Evolutionary conservation across 2,329 filamentous ascomycete genomes (phyloP).

Genomic region (Amauroascus verrucosus): DNA sequence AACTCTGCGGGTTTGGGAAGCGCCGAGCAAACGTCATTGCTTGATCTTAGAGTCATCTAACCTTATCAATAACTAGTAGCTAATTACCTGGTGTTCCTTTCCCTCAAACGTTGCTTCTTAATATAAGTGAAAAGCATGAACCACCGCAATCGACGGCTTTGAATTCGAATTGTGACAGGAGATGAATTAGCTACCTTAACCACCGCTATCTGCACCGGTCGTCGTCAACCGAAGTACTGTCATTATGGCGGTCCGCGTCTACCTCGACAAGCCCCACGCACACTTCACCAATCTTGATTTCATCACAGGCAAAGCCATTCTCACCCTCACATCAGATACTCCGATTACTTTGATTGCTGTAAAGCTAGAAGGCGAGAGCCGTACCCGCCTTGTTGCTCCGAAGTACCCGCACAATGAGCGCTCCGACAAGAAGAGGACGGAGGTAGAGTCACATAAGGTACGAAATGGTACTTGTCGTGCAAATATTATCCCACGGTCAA

Average conservation of each 20-base stretch:
- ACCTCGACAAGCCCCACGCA: conserved; percentile 34
- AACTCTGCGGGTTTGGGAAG: neutral
- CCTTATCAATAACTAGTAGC: neutral
- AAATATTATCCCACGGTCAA: neutral
- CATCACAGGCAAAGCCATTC: conserved; percentile 37
- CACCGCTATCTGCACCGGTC: neutral
- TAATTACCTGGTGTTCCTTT: neutral
- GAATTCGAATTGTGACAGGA: neutral
- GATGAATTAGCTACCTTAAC: neutral
- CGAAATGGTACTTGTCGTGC: conserved; percentile 1
- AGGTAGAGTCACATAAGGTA: conserved; percentile 43
- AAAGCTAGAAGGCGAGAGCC: conserved; percentile 42
- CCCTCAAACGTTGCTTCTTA: neutral
- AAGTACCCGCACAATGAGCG: conserved; percentile 33
- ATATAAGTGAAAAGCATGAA: neutral
- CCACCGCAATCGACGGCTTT: neutral
- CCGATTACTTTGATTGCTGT: conserved; percentile 39
- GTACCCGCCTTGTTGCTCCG: conserved; percentile 35
- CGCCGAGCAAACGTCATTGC: conserved; percentile 5
- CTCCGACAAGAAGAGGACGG: conserved; percentile 40
- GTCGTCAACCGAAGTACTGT: neutral
- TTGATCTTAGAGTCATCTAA: neutral
- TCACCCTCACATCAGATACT: conserved; percentile 34
- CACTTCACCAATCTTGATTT: conserved; percentile 43
- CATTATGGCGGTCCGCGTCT: conserved; percentile 38